phyloP scores from a whole-genome alignment of 2,329 filamentous ascomycete genomes.

The Aspergillus quadrilineatus region DNA sequence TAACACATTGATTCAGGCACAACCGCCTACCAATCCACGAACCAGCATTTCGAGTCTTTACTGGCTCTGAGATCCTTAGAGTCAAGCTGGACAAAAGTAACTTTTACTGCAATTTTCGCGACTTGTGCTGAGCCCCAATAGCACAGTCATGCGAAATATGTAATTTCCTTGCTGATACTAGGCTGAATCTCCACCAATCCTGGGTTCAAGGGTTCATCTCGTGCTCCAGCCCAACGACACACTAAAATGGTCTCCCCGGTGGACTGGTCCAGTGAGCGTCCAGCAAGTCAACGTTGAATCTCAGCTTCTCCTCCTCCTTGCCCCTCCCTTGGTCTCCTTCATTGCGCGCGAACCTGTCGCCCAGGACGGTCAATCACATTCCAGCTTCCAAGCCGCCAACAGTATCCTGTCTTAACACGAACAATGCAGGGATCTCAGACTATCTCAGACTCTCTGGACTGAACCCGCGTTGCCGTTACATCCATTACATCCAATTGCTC shows the following conservation, averaged over 20 bases:
- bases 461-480: conserved; percentile 5
- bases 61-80: no score
- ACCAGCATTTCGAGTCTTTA: no score
- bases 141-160: not conserved
- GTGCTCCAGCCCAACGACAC: conserved; percentile 2
- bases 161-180: conserved; percentile 6
- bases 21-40: not conserved
- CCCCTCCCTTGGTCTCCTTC: not conserved
- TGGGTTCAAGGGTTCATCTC: conserved; percentile 8
- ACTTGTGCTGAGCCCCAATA: not conserved
- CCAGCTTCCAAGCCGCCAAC: conserved; percentile 3
- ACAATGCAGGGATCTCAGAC: conserved; percentile 5
- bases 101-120: not conserved
- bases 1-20: not conserved
- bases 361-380: not conserved
- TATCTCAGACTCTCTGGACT: not conserved
- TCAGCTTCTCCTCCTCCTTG: not conserved
- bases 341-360: not conserved
- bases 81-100: not conserved
- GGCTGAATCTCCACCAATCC: conserved; percentile 10
- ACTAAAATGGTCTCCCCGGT: conserved; percentile 7
- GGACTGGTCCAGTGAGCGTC: conserved; percentile 1
- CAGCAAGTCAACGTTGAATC: not conserved
- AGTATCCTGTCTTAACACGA: not conserved
- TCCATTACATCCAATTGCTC: not conserved